Evolutionary conservation across 2,329 filamentous ascomycete genomes (phyloP).

Genomic region (Talaromyces sp.): DNA sequence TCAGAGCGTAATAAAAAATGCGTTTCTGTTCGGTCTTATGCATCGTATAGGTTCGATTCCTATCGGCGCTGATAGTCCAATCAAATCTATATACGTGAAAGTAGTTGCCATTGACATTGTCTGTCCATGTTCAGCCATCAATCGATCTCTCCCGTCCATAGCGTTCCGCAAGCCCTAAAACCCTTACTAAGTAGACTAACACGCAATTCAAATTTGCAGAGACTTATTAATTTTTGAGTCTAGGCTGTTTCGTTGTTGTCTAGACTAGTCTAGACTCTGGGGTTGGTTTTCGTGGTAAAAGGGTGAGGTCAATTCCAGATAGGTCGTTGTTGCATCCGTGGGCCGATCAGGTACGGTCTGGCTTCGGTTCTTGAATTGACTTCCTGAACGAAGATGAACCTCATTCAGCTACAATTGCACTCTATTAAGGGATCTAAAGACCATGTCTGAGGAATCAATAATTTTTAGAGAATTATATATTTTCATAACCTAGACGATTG

Average conservation of each 20-base stretch:
- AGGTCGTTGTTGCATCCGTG: background rate
- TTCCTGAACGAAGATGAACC: background rate
- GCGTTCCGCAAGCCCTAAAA: background rate
- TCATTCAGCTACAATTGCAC: background rate
- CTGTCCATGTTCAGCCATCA: background rate
- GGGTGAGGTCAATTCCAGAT: background rate
- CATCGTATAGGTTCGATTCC: too few species aligned
- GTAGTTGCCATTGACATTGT: background rate
- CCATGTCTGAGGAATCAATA: background rate
- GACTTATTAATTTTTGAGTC: background rate
- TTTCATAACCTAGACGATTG: background rate
- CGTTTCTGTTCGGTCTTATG: too few species aligned
- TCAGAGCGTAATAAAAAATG: background rate
- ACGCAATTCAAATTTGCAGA: background rate
- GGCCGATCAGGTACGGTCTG: constrained; percentile 1
- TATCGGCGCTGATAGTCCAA: too few species aligned
- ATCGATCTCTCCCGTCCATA: background rate
- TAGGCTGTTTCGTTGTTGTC: background rate
- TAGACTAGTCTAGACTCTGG: constrained; percentile 1
- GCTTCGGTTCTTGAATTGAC: background rate
- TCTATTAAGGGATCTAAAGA: background rate
- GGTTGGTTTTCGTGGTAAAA: background rate
- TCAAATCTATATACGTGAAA: too few species aligned
- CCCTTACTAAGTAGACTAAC: background rate
- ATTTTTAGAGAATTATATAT: background rate